These are phyloP conservation scores for Yamadazyma jaroonii DNA, from an alignment of 1,139 yeast species.

Conservation along the genomic window DNA sequence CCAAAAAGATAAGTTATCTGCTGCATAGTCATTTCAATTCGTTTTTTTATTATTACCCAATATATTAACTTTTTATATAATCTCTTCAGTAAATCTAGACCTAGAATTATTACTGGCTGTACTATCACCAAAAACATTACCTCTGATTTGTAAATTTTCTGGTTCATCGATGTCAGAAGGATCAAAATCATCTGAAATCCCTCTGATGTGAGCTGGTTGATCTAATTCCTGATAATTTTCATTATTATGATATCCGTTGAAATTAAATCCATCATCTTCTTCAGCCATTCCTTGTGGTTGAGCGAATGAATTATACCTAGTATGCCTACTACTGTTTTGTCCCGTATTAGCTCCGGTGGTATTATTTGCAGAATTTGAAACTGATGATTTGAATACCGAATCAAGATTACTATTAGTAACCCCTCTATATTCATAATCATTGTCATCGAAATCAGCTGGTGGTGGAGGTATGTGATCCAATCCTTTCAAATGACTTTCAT, in stretches of 20 bases:
- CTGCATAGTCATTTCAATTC: too few species aligned
- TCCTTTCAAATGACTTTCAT: conserved; percentile 9
- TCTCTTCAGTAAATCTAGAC: conserved; percentile 25
- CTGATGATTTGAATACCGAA: conserved; percentile 33
- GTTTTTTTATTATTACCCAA: not conserved
- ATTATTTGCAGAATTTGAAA: conserved; percentile 22
- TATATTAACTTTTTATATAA: conserved; percentile 5
- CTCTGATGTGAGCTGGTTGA: conserved; percentile 5
- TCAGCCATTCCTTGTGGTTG: conserved; percentile 9
- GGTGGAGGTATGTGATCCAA: conserved; percentile 13
- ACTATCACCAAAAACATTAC: conserved; percentile 17
- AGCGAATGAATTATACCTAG: conserved; percentile 14
- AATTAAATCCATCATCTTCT: conserved; percentile 15
- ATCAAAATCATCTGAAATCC: conserved; percentile 13
- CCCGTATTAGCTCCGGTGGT: conserved; percentile 15
- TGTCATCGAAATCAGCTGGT: conserved; percentile 15
- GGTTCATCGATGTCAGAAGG: conserved; percentile 16
- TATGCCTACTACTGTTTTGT: conserved; percentile 12
- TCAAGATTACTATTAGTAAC: conserved; percentile 47
- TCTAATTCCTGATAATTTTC: conserved; percentile 5
- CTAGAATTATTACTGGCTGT: conserved; percentile 21
- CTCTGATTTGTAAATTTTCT: conserved; percentile 12
- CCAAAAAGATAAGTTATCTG: too few species aligned
- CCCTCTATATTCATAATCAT: conserved; percentile 45
- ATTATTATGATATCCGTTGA: conserved; percentile 6